Percentiles rank a stretch among this genome's conserved stretches.
Evolutionary conservation across 148 eudicot genomes (phyloP).

Genomic region (Oxyria digyna): DNA sequence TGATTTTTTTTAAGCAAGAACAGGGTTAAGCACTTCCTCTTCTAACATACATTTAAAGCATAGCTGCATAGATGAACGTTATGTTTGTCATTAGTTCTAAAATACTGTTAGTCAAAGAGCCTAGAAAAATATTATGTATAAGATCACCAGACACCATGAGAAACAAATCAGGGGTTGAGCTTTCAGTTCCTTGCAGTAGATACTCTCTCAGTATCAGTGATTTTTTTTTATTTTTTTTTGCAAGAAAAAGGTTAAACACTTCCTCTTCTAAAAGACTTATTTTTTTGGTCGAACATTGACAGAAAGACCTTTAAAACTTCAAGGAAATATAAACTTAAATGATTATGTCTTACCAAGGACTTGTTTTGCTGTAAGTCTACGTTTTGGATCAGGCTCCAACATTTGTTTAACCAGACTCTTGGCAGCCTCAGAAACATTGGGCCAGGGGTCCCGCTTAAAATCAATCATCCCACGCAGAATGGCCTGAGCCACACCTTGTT

Average conservation of each 20-base stretch:
- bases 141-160: not conserved
- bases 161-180: not conserved
- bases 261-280: not conserved
- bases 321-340: not conserved
- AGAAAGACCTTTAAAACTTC: not conserved
- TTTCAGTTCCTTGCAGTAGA: not conserved
- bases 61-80: not conserved
- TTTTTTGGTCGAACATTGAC: not conserved
- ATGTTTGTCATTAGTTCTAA: not conserved
- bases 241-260: not conserved
- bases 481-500: constrained; percentile 98
- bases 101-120: not conserved
- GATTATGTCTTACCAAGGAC: constrained; percentile 24
- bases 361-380: constrained; percentile 68
- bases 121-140: not conserved
- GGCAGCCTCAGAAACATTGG: constrained; percentile 83
- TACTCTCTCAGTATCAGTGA: not conserved
- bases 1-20: too few species aligned
- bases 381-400: constrained; percentile 72
- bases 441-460: constrained; percentile 96
- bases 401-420: constrained; percentile 34
- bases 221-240: too few species aligned
- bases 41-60: too few species aligned
- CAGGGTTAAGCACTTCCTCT: too few species aligned
- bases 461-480: constrained; percentile 82